A percentile compares a stretch with the other conserved stretches of the same genome.
Conservation (phyloP, 2,329 filamentous ascomycete species). For the Sclerotinia nivalis region DNA sequence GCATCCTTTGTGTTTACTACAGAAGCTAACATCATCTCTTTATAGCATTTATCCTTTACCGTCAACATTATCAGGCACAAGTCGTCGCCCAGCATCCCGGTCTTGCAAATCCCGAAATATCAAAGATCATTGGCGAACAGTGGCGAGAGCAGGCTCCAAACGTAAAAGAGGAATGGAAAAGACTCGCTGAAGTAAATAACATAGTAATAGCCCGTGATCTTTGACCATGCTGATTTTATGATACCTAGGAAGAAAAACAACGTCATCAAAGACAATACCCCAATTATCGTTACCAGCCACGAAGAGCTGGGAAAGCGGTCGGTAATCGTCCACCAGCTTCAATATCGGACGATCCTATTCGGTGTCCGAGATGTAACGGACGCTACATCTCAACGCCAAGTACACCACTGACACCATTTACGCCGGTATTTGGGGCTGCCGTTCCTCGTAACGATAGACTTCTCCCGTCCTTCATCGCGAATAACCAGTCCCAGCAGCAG, state of each 20-base stretch:
- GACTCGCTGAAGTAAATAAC: conserved; percentile 71
- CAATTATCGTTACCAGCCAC: conserved; percentile 88
- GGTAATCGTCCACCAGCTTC: conserved; percentile 35
- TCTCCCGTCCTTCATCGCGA: conserved; percentile 30
- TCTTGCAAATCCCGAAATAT: conserved; percentile 91
- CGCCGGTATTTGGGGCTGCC: conserved; percentile 29
- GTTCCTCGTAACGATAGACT: conserved; percentile 29
- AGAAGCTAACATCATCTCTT: conserved; percentile 40
- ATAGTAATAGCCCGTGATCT: neutral
- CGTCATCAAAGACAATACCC: conserved; percentile 89
- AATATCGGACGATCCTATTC: conserved; percentile 50
- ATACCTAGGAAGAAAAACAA: conserved; percentile 74
- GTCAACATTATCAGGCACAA: conserved; percentile 83
- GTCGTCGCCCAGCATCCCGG: conserved; percentile 84
- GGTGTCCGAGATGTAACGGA: conserved; percentile 72
- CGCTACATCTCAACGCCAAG: conserved; percentile 41
- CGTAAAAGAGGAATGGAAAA: conserved; percentile 83
- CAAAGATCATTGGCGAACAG: conserved; percentile 88
- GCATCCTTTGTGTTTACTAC: conserved; percentile 32
- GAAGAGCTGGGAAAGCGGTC: conserved; percentile 39
- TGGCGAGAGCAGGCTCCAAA: conserved; percentile 78
- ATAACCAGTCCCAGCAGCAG: neutral
- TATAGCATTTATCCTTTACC: conserved; percentile 94
- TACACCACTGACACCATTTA: conserved; percentile 40
- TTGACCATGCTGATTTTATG: conserved; percentile 1